Conservation (phyloP, 2,329 filamentous ascomycete species). For the Fusarium sp. region DNA sequence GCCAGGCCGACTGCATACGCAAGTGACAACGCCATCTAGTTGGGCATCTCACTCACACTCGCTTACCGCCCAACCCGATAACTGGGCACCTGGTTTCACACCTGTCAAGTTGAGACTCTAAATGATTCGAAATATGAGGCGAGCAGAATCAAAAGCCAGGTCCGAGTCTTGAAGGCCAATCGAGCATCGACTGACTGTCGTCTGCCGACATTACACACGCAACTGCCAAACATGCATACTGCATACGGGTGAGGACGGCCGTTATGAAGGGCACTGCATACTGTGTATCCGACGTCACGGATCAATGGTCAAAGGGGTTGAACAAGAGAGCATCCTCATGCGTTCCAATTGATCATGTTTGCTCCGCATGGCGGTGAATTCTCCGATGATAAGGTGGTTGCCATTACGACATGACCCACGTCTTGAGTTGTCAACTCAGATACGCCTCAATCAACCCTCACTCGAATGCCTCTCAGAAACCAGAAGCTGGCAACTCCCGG, state of each 20-base stretch:
- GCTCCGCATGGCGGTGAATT: neutral
- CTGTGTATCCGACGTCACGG: slow-evolving; percentile 7
- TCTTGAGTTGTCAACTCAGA: slow-evolving; percentile 28
- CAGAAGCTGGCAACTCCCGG: neutral
- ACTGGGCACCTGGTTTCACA: neutral
- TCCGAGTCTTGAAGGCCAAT: neutral
- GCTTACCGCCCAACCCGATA: slow-evolving; percentile 36
- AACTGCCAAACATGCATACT: slow-evolving; percentile 21
- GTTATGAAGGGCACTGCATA: slow-evolving; percentile 12
- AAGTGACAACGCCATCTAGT: slow-evolving; percentile 28
- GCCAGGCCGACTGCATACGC: slow-evolving; percentile 34
- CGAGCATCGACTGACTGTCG: neutral
- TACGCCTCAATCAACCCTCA: neutral
- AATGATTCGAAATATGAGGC: slow-evolving; percentile 24
- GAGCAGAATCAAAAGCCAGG: slow-evolving; percentile 14
- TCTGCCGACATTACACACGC: slow-evolving; percentile 9
- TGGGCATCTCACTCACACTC: slow-evolving; percentile 27
- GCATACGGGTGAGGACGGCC: slow-evolving; percentile 14
- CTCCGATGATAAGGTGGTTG: neutral
- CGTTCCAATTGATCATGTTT: neutral
- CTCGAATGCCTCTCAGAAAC: neutral
- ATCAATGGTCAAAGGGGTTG: neutral
- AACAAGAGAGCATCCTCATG: slow-evolving; percentile 9
- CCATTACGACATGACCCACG: neutral
- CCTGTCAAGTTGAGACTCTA: slow-evolving; percentile 13